Evolutionary conservation across 2,329 filamentous ascomycete genomes (phyloP).

Genomic region (Alternaria viburni): DNA sequence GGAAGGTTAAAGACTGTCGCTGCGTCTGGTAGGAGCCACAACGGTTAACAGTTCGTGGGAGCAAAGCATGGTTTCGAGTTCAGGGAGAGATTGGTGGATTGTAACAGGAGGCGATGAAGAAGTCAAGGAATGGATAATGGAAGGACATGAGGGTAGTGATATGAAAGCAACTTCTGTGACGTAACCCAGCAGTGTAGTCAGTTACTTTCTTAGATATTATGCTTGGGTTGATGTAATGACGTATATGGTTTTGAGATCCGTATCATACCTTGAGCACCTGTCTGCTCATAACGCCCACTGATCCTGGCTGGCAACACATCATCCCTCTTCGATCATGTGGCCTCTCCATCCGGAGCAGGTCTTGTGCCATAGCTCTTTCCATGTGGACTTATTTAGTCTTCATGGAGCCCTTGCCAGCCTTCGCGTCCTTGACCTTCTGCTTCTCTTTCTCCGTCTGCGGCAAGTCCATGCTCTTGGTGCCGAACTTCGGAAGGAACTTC

Average conservation of each 20-base stretch:
- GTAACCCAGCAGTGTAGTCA: not conserved
- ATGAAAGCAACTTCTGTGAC: not conserved
- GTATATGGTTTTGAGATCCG: not conserved
- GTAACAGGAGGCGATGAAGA: not conserved
- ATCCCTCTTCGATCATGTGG: not conserved
- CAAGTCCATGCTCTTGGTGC: slow-evolving; percentile 40
- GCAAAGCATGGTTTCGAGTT: not conserved
- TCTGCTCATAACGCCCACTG: not conserved
- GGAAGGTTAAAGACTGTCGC: not conserved
- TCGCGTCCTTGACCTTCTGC: slow-evolving; percentile 26
- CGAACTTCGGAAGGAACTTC: slow-evolving; percentile 74
- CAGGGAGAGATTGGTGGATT: not conserved
- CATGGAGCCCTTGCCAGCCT: slow-evolving; percentile 25
- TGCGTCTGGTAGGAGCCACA: not conserved
- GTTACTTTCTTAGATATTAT: not conserved
- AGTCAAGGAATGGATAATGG: rapidly evolving
- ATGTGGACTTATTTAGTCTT: slow-evolving; percentile 5
- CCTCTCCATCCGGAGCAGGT: not conserved
- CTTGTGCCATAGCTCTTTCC: not conserved
- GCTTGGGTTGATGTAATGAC: rapidly evolving
- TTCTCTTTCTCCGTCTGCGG: slow-evolving; percentile 29
- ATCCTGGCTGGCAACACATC: not conserved
- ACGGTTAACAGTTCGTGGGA: not conserved
- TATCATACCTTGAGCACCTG: not conserved
- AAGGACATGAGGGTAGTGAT: not conserved